Evolutionary conservation across 768 basidiomycete species (phyloP).

Genomic region (Suillus placidus): DNA sequence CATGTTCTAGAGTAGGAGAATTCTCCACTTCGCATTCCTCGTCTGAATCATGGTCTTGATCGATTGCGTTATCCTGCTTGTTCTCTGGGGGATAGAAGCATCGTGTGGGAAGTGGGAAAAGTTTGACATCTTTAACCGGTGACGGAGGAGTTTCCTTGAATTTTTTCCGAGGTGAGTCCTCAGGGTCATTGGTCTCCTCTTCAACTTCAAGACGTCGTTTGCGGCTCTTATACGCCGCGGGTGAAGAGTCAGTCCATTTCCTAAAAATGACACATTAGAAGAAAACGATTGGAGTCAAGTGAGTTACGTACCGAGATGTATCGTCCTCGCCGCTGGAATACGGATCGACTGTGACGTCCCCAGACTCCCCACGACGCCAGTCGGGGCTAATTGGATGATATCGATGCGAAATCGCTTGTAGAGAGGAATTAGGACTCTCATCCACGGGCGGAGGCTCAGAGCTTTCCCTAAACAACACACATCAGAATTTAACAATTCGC

Average conservation of each 20-base stretch:
- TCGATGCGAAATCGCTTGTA: neutral
- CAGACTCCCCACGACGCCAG: too few relatives aligned
- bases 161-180: neutral
- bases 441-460: neutral
- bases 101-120: neutral
- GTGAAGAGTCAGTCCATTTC: too few relatives aligned
- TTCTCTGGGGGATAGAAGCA: neutral
- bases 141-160: neutral
- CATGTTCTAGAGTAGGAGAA: neutral
- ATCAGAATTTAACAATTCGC: neutral
- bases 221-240: neutral
- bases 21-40: conserved; percentile 5
- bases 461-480: neutral
- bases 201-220: neutral
- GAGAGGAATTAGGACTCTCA: neutral
- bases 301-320: neutral
- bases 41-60: neutral
- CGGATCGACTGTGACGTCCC: neutral
- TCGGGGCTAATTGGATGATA: neutral
- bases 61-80: neutral
- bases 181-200: neutral
- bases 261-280: neutral
- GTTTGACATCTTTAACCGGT: neutral
- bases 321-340: neutral
- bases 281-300: neutral